Evolutionary conservation across 805 yeast species (phyloP).

Genomic region (Groenewaldozyma salmanticensis): DNA sequence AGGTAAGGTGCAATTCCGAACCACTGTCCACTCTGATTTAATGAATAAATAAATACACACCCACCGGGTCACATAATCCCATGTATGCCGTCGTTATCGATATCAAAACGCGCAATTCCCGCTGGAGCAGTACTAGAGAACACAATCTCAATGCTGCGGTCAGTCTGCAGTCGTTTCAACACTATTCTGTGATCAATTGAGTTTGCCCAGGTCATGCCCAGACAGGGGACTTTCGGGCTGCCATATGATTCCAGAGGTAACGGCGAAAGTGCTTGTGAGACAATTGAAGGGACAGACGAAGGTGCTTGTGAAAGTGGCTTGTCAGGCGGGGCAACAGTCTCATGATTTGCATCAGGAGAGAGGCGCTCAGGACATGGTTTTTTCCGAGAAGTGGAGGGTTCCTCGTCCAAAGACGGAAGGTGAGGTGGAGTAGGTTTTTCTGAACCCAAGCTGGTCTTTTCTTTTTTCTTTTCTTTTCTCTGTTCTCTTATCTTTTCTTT

Average conservation of each 20-base stretch:
- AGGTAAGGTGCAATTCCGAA: neutral
- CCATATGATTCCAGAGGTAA: neutral
- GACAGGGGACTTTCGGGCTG: slow-evolving; percentile 38
- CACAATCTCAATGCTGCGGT: slow-evolving; percentile 32
- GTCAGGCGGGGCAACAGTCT: no score
- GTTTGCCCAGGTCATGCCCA: slow-evolving; percentile 49
- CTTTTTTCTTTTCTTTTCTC: neutral
- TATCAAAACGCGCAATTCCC: slow-evolving; percentile 20
- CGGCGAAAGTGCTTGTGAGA: neutral
- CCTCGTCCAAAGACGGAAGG: no score
- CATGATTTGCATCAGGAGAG: no score
- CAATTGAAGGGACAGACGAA: neutral
- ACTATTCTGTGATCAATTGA: slow-evolving; percentile 40
- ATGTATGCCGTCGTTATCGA: slow-evolving; percentile 9
- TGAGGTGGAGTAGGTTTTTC: no score
- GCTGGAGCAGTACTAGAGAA: slow-evolving; percentile 30
- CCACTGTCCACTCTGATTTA: neutral
- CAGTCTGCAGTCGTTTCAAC: slow-evolving; percentile 16
- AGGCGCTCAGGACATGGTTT: no score
- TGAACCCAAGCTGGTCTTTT: no score
- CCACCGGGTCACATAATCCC: slow-evolving; percentile 1
- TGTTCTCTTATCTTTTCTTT: neutral
- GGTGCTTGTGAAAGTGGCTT: no score
- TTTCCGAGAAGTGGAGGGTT: no score
- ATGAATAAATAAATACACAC: neutral